These are phyloP conservation scores for Ophiostoma perfectum DNA, from an alignment of 2,329 filamentous ascomycete genomes.

Conservation along the genomic window DNA sequence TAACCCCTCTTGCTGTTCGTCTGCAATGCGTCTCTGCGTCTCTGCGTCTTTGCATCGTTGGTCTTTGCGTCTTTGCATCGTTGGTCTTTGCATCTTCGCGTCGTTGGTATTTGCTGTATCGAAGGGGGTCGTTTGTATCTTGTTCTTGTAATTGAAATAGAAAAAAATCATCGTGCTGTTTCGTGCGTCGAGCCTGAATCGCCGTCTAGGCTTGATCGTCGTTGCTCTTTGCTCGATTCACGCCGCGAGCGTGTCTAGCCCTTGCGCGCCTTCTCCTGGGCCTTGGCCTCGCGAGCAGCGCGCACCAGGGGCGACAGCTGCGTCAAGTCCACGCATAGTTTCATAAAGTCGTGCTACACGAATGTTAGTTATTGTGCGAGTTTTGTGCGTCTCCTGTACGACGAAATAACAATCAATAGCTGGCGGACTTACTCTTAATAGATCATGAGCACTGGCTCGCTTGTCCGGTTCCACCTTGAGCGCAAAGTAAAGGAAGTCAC, in stretches of 20 bases:
- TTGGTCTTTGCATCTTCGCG: background rate
- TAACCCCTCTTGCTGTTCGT: background rate
- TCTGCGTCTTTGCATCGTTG: background rate
- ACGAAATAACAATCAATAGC: conserved; percentile 6
- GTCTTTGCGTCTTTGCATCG: background rate
- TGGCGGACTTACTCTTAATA: conserved; percentile 68
- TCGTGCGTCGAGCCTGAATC: background rate
- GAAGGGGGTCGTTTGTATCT: background rate
- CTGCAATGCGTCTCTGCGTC: too few relatives aligned
- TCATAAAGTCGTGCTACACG: conserved; percentile 72
- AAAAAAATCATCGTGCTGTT: background rate
- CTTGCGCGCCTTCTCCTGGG: conserved; percentile 75
- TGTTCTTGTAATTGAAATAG: background rate
- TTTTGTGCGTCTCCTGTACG: conserved; percentile 26
- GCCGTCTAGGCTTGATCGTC: background rate
- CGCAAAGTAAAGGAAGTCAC: conserved; percentile 86
- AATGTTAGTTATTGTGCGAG: too few relatives aligned
- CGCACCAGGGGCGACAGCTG: conserved; percentile 82
- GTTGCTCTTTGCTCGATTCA: conserved; percentile 27
- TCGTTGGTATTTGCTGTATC: background rate
- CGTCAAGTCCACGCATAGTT: conserved; percentile 63
- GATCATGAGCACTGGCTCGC: conserved; percentile 87
- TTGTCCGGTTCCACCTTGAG: conserved; percentile 97
- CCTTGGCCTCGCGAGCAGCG: conserved; percentile 76
- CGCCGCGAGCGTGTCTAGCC: conserved; percentile 34